Evolutionary conservation across 23 red algal species (phyloP).

Genomic region (Rhodosorus marinus): DNA sequence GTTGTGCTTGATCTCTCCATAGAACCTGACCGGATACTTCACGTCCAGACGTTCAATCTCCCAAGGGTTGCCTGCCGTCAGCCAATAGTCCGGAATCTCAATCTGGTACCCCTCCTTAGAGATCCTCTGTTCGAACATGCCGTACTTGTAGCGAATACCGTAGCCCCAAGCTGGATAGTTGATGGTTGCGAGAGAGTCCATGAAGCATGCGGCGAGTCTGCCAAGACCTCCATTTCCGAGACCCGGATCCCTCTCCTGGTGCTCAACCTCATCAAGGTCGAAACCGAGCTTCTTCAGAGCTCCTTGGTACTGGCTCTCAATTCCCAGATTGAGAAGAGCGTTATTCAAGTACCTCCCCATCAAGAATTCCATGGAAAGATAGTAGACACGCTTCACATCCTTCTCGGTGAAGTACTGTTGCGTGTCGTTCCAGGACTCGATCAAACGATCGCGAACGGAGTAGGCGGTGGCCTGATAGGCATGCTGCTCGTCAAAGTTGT

Average conservation of each 20-base stretch:
- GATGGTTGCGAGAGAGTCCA: conserved; percentile 93
- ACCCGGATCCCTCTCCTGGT: conserved; percentile 87
- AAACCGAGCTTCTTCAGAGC: conserved; percentile 75
- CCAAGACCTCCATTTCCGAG: conserved; percentile 94
- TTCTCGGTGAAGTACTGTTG: conserved; percentile 97
- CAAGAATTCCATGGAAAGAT: conserved; percentile 91
- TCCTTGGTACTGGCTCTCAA: conserved; percentile 69
- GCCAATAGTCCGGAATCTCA: conserved; percentile 97
- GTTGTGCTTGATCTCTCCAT: conserved; percentile 57
- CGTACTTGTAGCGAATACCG: conserved; percentile 98
- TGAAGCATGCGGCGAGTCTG: conserved; percentile 90
- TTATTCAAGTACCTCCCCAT: conserved; percentile 96
- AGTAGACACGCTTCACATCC: conserved; percentile 91
- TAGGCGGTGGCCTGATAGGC: conserved; percentile 89
- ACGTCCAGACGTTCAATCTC: conserved; percentile 99
- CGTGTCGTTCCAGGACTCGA: conserved; percentile 99
- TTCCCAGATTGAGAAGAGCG: conserved; percentile 87
- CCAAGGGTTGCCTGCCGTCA: conserved; percentile 88
- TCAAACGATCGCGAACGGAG: conserved; percentile 80
- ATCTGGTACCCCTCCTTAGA: conserved; percentile 65
- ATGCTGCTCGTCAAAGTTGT: conserved; percentile 85
- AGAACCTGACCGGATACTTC: conserved; percentile 85
- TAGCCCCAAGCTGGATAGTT: conserved; percentile 99
- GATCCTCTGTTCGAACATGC: conserved; percentile 96
- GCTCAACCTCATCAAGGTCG: conserved; percentile 47